A percentile compares a stretch with the other conserved stretches of the same genome.
These are phyloP conservation scores for Mycena floridula DNA, from an alignment of 768 basidiomycete species.

Conservation along the genomic window DNA sequence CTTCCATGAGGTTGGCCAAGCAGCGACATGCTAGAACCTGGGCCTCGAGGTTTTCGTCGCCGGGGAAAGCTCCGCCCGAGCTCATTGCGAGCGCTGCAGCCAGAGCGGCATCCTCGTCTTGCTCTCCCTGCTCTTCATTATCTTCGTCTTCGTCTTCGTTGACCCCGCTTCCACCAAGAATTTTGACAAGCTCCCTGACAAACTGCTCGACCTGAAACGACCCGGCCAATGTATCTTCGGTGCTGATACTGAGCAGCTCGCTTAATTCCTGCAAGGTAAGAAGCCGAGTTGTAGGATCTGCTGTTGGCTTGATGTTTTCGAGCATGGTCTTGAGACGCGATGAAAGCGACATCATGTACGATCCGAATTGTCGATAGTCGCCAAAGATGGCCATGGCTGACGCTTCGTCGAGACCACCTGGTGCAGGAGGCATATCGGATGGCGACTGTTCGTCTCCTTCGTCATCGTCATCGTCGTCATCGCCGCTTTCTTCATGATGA, in stretches of 20 bases:
- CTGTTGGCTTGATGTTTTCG: constrained; percentile 78
- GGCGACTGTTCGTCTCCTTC: constrained; percentile 26
- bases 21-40: constrained; percentile 96
- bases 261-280: constrained; percentile 91
- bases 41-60: constrained; percentile 86
- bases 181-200: constrained; percentile 86
- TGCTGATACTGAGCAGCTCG: constrained; percentile 92
- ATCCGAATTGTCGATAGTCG: constrained; percentile 82
- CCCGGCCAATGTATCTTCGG: constrained; percentile 93
- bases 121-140: constrained; percentile 54
- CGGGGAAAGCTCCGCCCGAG: constrained; percentile 57
- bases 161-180: constrained; percentile 74
- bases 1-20: constrained; percentile 97
- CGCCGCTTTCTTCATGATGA: constrained; percentile 43
- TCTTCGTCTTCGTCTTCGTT: constrained; percentile 72
- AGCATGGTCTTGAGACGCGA: constrained; percentile 87
- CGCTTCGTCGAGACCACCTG: constrained; percentile 52
- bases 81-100: constrained; percentile 87
- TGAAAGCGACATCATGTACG: constrained; percentile 89
- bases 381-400: constrained; percentile 78
- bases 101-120: constrained; percentile 82
- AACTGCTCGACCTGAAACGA: constrained; percentile 94
- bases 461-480: constrained; percentile 37
- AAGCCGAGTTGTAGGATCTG: constrained; percentile 81
- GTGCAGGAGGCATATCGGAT: constrained; percentile 26